These are phyloP conservation scores for Sclerotinia nivalis DNA, from an alignment of 2,329 filamentous ascomycete genomes.

Conservation along the genomic window DNA sequence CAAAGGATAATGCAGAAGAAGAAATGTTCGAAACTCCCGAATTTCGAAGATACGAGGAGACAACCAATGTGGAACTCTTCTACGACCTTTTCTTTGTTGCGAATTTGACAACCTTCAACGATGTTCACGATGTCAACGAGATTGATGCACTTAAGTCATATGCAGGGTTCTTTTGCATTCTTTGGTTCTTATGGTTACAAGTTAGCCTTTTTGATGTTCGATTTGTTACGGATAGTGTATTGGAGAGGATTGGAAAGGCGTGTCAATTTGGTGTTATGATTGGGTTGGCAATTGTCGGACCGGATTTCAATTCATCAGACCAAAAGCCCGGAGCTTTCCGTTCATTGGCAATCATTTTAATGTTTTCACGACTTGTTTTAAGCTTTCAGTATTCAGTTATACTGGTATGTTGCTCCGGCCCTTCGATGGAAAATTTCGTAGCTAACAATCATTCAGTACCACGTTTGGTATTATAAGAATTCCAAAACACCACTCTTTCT, in stretches of 20 bases:
- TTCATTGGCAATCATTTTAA: constrained; percentile 41
- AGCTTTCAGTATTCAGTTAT: constrained; percentile 42
- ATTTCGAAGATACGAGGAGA: constrained; percentile 31
- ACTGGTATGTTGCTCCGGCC: neutral
- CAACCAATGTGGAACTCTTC: constrained; percentile 47
- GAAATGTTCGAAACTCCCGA: constrained; percentile 25
- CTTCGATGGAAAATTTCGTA: neutral
- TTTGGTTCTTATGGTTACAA: constrained; percentile 62
- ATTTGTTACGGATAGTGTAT: constrained; percentile 56
- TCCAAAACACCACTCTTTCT: constrained; percentile 28
- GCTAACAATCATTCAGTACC: constrained; percentile 22
- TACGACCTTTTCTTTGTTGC: constrained; percentile 63
- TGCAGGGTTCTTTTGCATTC: constrained; percentile 52
- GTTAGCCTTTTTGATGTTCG: constrained; percentile 59
- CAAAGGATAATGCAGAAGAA: constrained; percentile 13
- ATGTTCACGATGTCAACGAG: constrained; percentile 56
- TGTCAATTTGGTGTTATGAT: constrained; percentile 56
- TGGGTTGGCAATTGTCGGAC: constrained; percentile 24
- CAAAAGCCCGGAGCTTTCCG: constrained; percentile 11
- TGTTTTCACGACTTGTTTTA: constrained; percentile 43
- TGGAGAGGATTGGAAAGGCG: constrained; percentile 55
- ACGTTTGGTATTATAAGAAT: constrained; percentile 33
- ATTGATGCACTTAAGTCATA: constrained; percentile 48
- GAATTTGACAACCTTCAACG: constrained; percentile 59
- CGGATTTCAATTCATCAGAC: constrained; percentile 14